A percentile compares a stretch with the other conserved stretches of the same genome.
phyloP scores from a whole-genome alignment of 2,329 filamentous ascomycete genomes.

The Lasiodiplodia sp. region DNA sequence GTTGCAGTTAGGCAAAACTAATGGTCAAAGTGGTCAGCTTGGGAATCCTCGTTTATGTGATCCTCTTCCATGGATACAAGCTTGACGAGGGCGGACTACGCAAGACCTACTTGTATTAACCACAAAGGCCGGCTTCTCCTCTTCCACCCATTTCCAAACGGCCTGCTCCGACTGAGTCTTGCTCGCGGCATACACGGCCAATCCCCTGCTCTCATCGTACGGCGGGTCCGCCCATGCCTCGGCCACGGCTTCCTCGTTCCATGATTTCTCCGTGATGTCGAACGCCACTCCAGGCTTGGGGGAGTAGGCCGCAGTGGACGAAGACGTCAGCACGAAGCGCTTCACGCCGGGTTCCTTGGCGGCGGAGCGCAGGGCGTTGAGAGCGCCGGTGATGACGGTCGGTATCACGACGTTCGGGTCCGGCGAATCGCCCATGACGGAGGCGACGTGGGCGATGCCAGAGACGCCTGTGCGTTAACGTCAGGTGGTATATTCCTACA shows the following conservation, averaged over 20 bases:
- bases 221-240: neutral
- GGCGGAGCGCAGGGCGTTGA: neutral
- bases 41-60: too few relatives aligned
- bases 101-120: neutral
- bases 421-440: neutral
- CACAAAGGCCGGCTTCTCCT: neutral
- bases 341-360: neutral
- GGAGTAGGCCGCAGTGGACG: neutral
- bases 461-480: neutral
- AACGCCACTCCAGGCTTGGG: neutral
- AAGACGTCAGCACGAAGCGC: constrained; percentile 2
- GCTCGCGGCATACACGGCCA: constrained; percentile 48
- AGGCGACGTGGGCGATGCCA: neutral
- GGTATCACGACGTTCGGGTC: neutral
- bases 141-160: constrained; percentile 48
- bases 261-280: neutral
- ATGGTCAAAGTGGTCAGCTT: neutral
- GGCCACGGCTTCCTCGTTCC: neutral
- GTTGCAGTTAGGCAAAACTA: neutral
- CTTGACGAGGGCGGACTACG: too few relatives aligned
- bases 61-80: neutral
- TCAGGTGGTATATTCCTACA: neutral
- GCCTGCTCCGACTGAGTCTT: constrained; percentile 53
- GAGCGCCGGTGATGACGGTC: neutral
- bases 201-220: too few relatives aligned